phyloP scores from a whole-genome alignment of 257 asterid genomes.

The Osmanthus fragrans region DNA sequence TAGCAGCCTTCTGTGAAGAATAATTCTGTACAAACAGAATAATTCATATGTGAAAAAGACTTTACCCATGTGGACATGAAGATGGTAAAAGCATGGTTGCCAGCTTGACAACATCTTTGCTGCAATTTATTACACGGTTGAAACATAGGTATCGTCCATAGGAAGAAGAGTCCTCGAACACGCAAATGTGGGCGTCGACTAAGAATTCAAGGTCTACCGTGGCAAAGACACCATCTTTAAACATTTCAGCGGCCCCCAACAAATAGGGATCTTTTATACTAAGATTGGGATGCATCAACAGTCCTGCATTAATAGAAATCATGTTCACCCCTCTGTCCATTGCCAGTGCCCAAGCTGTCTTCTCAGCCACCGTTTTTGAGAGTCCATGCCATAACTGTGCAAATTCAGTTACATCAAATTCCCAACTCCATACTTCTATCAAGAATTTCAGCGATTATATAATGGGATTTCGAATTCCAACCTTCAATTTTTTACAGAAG shows the following conservation, averaged over 20 bases:
- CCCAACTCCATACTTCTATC: background rate
- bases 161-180: slow-evolving; percentile 74
- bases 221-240: slow-evolving; percentile 73
- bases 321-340: slow-evolving; percentile 90
- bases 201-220: slow-evolving; percentile 76
- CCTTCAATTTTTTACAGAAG: slow-evolving; percentile 78
- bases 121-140: slow-evolving; percentile 53
- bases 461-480: slow-evolving; percentile 6
- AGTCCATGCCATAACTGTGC: slow-evolving; percentile 84
- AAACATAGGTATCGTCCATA: slow-evolving; percentile 89
- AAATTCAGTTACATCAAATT: background rate
- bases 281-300: slow-evolving; percentile 59
- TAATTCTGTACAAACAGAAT: too few species aligned
- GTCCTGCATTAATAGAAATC: slow-evolving; percentile 78
- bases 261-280: slow-evolving; percentile 76
- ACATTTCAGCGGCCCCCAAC: slow-evolving; percentile 90
- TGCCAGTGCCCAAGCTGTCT: slow-evolving; percentile 91
- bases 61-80: slow-evolving; percentile 18
- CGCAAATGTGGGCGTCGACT: slow-evolving; percentile 84
- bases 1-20: too few species aligned
- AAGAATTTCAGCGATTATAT: background rate
- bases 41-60: background rate
- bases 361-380: slow-evolving; percentile 84
- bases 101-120: slow-evolving; percentile 57
- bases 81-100: slow-evolving; percentile 53